Evolutionary conservation across 2,329 filamentous ascomycete species (phyloP).

Genomic region (Fusarium sarcochroum): DNA sequence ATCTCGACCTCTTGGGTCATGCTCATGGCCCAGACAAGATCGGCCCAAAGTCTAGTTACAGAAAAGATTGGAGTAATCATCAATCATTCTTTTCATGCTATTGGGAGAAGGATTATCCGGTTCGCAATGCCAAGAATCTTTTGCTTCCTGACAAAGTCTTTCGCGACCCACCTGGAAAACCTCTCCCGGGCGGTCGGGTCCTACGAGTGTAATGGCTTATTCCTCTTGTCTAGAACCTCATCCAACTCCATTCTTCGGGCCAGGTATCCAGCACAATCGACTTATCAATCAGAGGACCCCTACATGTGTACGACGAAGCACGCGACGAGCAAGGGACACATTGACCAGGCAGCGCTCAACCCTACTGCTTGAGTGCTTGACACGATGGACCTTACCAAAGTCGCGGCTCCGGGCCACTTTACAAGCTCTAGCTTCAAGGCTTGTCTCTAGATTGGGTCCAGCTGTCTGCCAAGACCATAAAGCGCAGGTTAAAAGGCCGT

Average conservation of each 20-base stretch:
- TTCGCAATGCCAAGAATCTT: slow-evolving; percentile 2
- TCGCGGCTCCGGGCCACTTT: neutral
- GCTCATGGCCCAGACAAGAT: neutral
- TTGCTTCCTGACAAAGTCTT: slow-evolving; percentile 1
- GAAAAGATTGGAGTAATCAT: neutral
- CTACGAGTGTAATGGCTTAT: neutral
- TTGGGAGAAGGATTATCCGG: neutral
- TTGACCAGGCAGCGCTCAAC: neutral
- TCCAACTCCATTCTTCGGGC: neutral
- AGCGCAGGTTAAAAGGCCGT: neutral
- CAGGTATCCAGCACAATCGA: neutral
- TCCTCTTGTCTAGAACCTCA: neutral
- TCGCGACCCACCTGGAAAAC: neutral
- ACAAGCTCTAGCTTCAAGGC: neutral
- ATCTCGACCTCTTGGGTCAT: neutral
- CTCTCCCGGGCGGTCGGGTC: neutral
- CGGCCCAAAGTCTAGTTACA: neutral
- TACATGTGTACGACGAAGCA: slow-evolving; percentile 10
- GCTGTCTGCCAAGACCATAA: slow-evolving; percentile 4
- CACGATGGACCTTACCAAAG: neutral
- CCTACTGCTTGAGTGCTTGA: neutral
- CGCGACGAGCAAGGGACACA: neutral
- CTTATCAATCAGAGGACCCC: slow-evolving; percentile 1
- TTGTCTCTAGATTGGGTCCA: neutral
- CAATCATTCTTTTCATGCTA: neutral